phyloP scores from a whole-genome alignment of 2,329 filamentous ascomycete species.

The Colletotrichum somersetense region DNA sequence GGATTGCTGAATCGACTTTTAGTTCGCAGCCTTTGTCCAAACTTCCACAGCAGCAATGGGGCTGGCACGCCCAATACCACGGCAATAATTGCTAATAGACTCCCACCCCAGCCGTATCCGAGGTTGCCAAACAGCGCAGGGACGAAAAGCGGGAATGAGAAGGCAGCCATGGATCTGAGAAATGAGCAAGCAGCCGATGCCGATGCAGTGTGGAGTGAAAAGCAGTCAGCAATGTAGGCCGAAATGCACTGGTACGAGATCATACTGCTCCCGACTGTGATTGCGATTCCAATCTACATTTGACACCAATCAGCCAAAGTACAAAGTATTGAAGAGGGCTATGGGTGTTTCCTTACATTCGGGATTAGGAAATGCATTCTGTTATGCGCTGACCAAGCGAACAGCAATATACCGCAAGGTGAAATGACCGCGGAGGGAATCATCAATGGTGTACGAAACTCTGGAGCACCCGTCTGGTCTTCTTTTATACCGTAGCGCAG shows the following conservation, averaged over 20 bases:
- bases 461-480: constrained; percentile 57
- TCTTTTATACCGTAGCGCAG: constrained; percentile 39
- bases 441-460: constrained; percentile 61
- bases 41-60: constrained; percentile 56
- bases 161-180: constrained; percentile 58
- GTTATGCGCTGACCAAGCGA: constrained; percentile 58
- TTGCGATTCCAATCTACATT: constrained; percentile 18
- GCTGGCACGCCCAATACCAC: constrained; percentile 54
- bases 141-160: constrained; percentile 63
- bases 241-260: constrained; percentile 32
- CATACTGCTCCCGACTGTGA: constrained; percentile 26
- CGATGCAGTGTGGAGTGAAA: constrained; percentile 60
- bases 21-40: constrained; percentile 51
- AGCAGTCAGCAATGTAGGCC: constrained; percentile 59
- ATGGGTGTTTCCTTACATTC: constrained; percentile 28
- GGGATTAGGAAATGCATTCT: constrained; percentile 66
- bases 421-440: constrained; percentile 62
- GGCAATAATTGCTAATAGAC: constrained; percentile 52
- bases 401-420: constrained; percentile 54
- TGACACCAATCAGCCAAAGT: neutral
- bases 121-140: constrained; percentile 54
- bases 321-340: too few relatives aligned
- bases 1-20: constrained; percentile 28
- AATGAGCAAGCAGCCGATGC: constrained; percentile 62
- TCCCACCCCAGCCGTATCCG: constrained; percentile 57